A percentile compares a stretch with the other conserved stretches of the same genome.
Conservation (phyloP, 2,329 filamentous ascomycete genomes). For the Diaporthe destruens region DNA sequence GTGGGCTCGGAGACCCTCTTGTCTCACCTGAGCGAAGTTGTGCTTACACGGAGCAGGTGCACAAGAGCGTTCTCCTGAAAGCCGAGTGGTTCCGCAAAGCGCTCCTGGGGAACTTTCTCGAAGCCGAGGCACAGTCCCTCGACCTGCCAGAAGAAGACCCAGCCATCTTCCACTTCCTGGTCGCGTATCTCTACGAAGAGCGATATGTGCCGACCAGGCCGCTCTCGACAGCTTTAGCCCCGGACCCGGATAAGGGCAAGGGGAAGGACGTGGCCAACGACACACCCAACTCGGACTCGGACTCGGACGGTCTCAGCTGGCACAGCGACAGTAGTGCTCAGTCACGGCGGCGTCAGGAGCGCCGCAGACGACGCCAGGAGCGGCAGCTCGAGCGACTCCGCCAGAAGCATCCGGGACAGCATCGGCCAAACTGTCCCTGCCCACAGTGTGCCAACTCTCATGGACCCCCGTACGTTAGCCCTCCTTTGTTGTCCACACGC, state of each 20-base stretch:
- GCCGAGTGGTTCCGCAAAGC: constrained; percentile 64
- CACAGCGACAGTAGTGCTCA: constrained; percentile 54
- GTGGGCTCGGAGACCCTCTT: constrained; percentile 44
- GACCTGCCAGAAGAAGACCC: constrained; percentile 65
- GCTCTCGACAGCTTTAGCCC: constrained; percentile 54
- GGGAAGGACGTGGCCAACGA: constrained; percentile 49
- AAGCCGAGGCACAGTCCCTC: constrained; percentile 60
- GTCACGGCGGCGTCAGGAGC: constrained; percentile 51
- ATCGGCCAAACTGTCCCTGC: constrained; percentile 60
- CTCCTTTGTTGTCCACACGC: not conserved
- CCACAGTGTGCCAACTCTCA: constrained; percentile 53
- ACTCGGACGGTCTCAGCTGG: constrained; percentile 48
- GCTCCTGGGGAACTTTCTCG: constrained; percentile 61
- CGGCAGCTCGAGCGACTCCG: constrained; percentile 54
- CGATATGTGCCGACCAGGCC: constrained; percentile 60
- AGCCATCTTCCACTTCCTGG: constrained; percentile 63
- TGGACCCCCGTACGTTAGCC: constrained; percentile 48
- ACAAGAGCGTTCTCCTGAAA: constrained; percentile 59
- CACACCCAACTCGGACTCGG: constrained; percentile 52
- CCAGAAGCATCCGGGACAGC: constrained; percentile 59
- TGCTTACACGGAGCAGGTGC: constrained; percentile 52
- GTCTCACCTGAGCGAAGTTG: not conserved
- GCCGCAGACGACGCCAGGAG: constrained; percentile 51
- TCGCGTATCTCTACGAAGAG: constrained; percentile 64
- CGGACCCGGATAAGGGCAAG: constrained; percentile 59